Base-by-base conservation (phyloP, 2,329 filamentous ascomycete genomes). In the Aspergillus sojae region DNA sequence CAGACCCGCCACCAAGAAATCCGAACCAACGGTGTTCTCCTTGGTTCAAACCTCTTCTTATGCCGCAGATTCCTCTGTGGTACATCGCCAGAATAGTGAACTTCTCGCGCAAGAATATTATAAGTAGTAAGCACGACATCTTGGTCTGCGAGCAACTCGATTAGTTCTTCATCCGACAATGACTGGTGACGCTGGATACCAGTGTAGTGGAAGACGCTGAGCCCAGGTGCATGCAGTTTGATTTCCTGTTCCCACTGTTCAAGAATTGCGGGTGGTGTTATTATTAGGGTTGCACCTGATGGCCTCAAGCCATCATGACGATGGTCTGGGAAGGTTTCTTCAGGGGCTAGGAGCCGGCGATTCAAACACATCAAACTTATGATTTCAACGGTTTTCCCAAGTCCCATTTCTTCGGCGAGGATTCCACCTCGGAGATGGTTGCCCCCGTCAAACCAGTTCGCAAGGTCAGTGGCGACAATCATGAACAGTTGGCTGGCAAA, bases 1-100 rank as follows among this genome's bases (percentile, higher is more conserved):
- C 85, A 88, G 1, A 96, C 87, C 48, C 94, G 86, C 93, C 93
- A 97, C 93, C 93, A 98, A 1, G 85, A 88, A 21, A 97, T 87
- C 68, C 91, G 86, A 11, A 94, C 88, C 7, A 98, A 82, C 0
- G 94, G 94, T 5, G 92, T 95, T 58, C 84, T 89, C 3, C 85
- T 84, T 32, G 89, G 84, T 64, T 88, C 83, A 61, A 91, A 90
- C 61, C 86, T 88, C 69, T 89, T 87, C 60, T 85, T 83, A 55
- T 83, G 78, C 9, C 89, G 86, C 58, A 94, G 84, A 66, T 88
- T 85, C 2, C 94, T 89, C 52, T 89, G 84, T 0, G 94, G 92
- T 10, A 89, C 88, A 11, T 88, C 84, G 10, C 84, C 81, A 0
- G 93, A 88, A 73, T 90, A 94, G 76, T 97, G 88, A 4, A 98